phyloP scores from a whole-genome alignment of 108 stramenopile genomes.

The Poteriospumella lacustris region DNA sequence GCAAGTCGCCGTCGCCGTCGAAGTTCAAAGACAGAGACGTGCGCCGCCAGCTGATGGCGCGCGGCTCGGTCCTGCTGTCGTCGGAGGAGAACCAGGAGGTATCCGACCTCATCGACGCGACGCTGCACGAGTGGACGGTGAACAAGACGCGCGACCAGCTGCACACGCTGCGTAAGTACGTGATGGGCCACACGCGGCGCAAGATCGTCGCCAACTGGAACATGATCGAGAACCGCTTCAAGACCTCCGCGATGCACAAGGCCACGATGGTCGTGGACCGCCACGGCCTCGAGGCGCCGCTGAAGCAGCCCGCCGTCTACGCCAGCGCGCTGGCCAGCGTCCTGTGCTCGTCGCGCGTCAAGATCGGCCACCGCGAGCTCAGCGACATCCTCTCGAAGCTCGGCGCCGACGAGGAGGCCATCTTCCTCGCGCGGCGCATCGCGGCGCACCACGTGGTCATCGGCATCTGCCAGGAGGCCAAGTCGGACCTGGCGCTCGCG shows the following conservation, averaged over 20 bases:
- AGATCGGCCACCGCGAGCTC: not conserved
- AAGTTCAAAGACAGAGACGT: too few species aligned
- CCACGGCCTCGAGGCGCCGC: not conserved
- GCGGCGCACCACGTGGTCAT: constrained; percentile 6
- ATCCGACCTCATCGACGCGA: too few species aligned
- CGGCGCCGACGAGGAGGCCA: not conserved
- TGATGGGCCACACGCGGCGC: not conserved
- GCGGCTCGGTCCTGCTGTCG: too few species aligned
- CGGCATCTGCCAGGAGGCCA: not conserved
- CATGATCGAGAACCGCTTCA: constrained; percentile 7
- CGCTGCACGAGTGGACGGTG: too few species aligned
- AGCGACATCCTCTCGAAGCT: not conserved
- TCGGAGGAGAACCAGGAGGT: too few species aligned
- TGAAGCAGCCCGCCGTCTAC: not conserved
- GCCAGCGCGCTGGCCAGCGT: not conserved
- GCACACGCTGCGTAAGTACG: not conserved
- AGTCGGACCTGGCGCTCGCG: not conserved
- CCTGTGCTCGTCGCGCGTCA: constrained; percentile 15
- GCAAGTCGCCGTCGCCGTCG: too few species aligned
- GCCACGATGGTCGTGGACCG: not conserved
- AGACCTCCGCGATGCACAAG: not conserved
- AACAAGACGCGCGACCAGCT: constrained; percentile 1
- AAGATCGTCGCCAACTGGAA: constrained; percentile 17
- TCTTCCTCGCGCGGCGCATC: not conserved
- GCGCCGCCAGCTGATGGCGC: too few species aligned